phyloP scores from a whole-genome alignment of 2,329 filamentous ascomycete genomes.

The Aspergillus cejpii region DNA sequence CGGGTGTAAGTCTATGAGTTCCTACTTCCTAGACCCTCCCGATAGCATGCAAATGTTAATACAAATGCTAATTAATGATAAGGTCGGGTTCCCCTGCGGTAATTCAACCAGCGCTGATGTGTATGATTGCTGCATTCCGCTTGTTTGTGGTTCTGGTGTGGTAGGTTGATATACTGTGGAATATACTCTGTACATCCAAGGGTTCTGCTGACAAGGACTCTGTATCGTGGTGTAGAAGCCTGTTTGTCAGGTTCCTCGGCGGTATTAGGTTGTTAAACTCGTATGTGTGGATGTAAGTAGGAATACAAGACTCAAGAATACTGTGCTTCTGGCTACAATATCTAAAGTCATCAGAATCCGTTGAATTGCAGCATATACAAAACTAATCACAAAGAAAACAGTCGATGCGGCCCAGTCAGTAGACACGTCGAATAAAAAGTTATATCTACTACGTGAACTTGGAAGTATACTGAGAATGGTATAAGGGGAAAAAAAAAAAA shows the following conservation, averaged over 20 bases:
- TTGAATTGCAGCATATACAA: conserved; percentile 21
- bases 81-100: conserved; percentile 1
- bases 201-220: too few relatives aligned
- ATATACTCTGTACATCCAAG: too few relatives aligned
- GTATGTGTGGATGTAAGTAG: too few relatives aligned
- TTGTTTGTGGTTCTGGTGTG: conserved; percentile 4
- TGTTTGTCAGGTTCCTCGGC: too few relatives aligned
- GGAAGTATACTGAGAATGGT: conserved; percentile 13
- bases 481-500: not conserved
- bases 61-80: too few relatives aligned
- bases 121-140: conserved; percentile 8
- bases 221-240: too few relatives aligned
- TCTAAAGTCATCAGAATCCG: conserved; percentile 2
- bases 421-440: conserved; percentile 18
- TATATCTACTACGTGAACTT: conserved; percentile 17
- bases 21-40: too few relatives aligned
- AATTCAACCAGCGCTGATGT: conserved; percentile 6
- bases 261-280: too few relatives aligned
- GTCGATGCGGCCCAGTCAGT: conserved; percentile 21
- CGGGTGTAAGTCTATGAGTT: conserved; percentile 10
- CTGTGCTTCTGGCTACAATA: too few relatives aligned
- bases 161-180: not conserved
- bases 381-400: conserved; percentile 19
- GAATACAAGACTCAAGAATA: too few relatives aligned
- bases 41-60: too few relatives aligned